Percentiles rank a stretch among this genome's conserved stretches.
phyloP scores from a whole-genome alignment of 148 eudicot species.

The Arctostaphylos glauca region DNA sequence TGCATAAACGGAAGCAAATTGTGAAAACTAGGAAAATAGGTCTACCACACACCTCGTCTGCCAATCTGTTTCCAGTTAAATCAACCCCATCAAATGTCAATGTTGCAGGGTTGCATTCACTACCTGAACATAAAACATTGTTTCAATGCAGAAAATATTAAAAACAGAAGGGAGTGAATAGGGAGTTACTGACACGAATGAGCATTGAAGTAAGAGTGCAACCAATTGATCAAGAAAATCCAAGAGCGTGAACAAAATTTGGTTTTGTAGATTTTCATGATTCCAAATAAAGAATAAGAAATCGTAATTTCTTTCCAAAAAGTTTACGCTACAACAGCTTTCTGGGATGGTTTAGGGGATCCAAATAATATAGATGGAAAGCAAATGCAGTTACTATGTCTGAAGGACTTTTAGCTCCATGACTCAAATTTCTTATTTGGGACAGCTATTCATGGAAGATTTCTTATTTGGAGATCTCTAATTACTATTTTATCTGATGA shows the following conservation, averaged over 20 bases:
- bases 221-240: background rate
- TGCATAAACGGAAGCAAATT: background rate
- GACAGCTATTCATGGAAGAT: background rate
- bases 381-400: background rate
- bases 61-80: constrained; percentile 81
- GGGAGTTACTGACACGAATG: background rate
- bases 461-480: background rate
- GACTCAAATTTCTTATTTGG: background rate
- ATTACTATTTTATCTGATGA: background rate
- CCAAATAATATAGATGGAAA: background rate
- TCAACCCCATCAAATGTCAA: constrained; percentile 93
- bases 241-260: background rate
- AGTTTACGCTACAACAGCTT: background rate
- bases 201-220: background rate
- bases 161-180: background rate
- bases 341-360: background rate
- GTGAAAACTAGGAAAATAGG: background rate
- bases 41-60: constrained; percentile 65
- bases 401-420: background rate
- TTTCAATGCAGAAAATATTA: background rate
- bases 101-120: constrained; percentile 55
- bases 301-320: background rate
- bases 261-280: background rate
- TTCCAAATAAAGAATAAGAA: background rate
- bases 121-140: constrained; percentile 53